Evolutionary conservation across 2,329 filamentous ascomycete species (phyloP).

Genomic region (Neurospora crassa): DNA sequence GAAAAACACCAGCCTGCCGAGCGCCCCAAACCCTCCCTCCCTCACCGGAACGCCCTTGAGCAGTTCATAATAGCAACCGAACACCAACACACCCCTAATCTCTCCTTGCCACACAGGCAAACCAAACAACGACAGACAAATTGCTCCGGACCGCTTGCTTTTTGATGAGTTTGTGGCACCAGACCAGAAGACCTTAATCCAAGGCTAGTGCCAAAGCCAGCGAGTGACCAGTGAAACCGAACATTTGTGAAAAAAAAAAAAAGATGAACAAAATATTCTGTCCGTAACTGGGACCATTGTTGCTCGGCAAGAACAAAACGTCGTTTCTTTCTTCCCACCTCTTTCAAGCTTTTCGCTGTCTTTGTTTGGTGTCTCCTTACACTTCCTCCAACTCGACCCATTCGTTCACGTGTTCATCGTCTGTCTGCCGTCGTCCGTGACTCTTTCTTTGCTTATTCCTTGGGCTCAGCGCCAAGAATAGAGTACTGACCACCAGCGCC

Average conservation of each 20-base stretch:
- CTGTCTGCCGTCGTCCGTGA: not conserved
- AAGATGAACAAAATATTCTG: not conserved
- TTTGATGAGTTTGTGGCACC: not conserved
- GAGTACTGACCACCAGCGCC: slow-evolving; percentile 84
- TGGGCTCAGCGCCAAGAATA: slow-evolving; percentile 42
- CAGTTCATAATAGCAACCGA: not conserved
- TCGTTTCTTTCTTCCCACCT: not conserved
- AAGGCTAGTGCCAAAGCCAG: not conserved
- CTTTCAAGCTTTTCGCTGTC: not conserved
- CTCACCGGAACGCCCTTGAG: not conserved
- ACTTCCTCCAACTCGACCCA: not conserved
- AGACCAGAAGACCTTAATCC: not conserved
- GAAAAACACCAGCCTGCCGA: not conserved
- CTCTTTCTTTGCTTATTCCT: slow-evolving; percentile 7
- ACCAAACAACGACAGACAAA: not conserved
- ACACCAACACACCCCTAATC: not conserved
- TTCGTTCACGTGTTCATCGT: not conserved
- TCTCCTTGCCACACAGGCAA: not conserved
- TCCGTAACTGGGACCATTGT: not conserved
- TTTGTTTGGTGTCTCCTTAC: not conserved
- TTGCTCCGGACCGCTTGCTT: not conserved
- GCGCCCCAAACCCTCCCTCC: not conserved
- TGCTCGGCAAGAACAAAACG: not conserved
- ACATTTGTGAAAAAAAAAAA: not conserved
- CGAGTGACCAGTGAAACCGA: not conserved